Base-by-base conservation (phyloP, 345 rosid species). In the Aethionema arabicum region DNA sequence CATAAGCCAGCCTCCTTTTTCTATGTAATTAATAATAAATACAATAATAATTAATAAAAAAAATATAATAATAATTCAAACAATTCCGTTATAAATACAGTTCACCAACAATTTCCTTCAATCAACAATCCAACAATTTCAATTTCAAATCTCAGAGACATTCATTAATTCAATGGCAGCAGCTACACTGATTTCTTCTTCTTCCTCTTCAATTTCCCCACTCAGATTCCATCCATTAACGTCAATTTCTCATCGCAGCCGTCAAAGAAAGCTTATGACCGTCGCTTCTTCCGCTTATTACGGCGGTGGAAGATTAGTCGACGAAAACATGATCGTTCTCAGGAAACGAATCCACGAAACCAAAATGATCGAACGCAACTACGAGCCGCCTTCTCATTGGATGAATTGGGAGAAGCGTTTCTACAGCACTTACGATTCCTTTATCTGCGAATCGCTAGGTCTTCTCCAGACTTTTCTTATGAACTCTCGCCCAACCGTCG, bases 341-440 rank as follows among this genome's bases (percentile, higher is more conserved):
- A 65, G 91, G 64, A 80, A 76, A 54, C 76, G 86, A 2, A 79
- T 85, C 35, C 86, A 75, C 38, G 86, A 81, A 72, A 73, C 71
- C 80, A 81, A 83, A 80, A 76, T 77, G 88, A 65, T 56, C 7
- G 93, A 88, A 80, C 62, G 82, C 52, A 82, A 80, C 70, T 78
- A 83, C 53, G 84, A 85, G 77, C 83, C 90, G 7, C 87, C 90
- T 4, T 43, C 73, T 11, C 70, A 80, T 5, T 84, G 96, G 96
- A 78, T 77, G 82, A 80, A 75, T 3, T 88, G 90, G 90, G 90
- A 88, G 80, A 83, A 85, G 37, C 84, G 74, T 11, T 80, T 54
- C 30, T 84, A 73, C 38, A 62, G 65, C 16, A 56, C 53, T 50
- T 88, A 83, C 42, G 80, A 81, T 64, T 72, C 84, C 3, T 13